Evolutionary conservation across 2,329 filamentous ascomycete species (phyloP).

Genomic region (Fusarium azukiicola): DNA sequence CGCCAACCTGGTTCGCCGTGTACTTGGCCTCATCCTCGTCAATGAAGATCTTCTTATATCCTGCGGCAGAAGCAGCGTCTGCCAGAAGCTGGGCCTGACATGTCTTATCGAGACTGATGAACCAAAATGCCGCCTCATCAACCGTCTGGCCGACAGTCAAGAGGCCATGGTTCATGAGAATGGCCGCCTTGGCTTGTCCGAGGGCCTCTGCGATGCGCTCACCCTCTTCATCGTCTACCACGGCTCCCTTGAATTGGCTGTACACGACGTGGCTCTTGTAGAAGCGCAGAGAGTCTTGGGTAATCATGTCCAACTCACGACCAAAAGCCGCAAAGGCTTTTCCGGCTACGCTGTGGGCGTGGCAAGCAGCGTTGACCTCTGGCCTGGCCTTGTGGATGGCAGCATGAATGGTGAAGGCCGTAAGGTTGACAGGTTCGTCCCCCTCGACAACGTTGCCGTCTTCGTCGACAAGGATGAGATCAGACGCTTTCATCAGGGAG

Average conservation of each 20-base stretch:
- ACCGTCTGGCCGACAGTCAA: slow-evolving; percentile 18
- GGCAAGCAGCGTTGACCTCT: slow-evolving; percentile 82
- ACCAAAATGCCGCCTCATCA: slow-evolving; percentile 16
- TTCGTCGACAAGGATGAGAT: slow-evolving; percentile 80
- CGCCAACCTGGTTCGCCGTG: not conserved
- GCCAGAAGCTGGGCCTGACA: not conserved
- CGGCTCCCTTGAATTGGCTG: slow-evolving; percentile 12
- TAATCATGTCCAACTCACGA: slow-evolving; percentile 82
- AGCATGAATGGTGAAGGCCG: slow-evolving; percentile 84
- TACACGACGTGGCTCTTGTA: slow-evolving; percentile 8
- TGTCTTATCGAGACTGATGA: slow-evolving; percentile 17
- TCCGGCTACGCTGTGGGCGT: slow-evolving; percentile 80
- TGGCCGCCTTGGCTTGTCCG: slow-evolving; percentile 14
- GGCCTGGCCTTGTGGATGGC: slow-evolving; percentile 81
- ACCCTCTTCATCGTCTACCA: not conserved
- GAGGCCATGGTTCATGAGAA: slow-evolving; percentile 20
- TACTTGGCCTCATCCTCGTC: not conserved
- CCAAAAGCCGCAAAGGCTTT: slow-evolving; percentile 83
- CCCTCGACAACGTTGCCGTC: slow-evolving; percentile 19
- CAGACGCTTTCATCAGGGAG: slow-evolving; percentile 51
- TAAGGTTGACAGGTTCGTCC: slow-evolving; percentile 77
- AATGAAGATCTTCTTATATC: slow-evolving; percentile 1
- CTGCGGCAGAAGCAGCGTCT: not conserved
- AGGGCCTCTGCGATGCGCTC: slow-evolving; percentile 5
- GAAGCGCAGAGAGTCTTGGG: slow-evolving; percentile 69